Evolutionary conservation across 495 filamentous ascomycete genomes (phyloP).

Genomic region (Talaromyces thailandensis): DNA sequence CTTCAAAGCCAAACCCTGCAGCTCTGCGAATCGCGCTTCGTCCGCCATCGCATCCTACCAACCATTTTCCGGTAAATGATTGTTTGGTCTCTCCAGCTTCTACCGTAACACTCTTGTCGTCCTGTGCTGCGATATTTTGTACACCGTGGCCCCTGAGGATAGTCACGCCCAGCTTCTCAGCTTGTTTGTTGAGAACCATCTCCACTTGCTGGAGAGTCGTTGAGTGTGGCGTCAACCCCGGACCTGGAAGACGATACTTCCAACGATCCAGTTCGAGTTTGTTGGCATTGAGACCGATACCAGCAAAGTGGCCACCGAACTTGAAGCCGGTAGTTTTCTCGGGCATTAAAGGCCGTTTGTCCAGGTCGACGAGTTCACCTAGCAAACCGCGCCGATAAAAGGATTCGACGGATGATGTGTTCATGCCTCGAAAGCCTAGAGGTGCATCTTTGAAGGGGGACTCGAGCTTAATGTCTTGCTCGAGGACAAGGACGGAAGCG

Average conservation of each 20-base stretch:
- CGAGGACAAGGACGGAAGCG: slow-evolving; percentile 18
- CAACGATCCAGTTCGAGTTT: slow-evolving; percentile 15
- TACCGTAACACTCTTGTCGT: slow-evolving; percentile 6
- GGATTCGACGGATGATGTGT: slow-evolving; percentile 17
- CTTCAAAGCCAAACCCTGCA: slow-evolving; percentile 13
- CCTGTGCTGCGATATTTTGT: neutral
- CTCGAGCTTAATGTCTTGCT: slow-evolving; percentile 11
- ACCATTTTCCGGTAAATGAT: slow-evolving; percentile 10
- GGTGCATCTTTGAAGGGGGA: slow-evolving; percentile 13
- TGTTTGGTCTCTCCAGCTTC: neutral
- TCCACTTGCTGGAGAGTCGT: slow-evolving; percentile 12
- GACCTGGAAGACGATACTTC: slow-evolving; percentile 18
- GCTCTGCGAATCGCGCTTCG: slow-evolving; percentile 13
- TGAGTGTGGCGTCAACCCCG: slow-evolving; percentile 6
- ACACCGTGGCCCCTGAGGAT: slow-evolving; percentile 17
- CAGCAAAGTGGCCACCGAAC: slow-evolving; percentile 23
- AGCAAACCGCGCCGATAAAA: slow-evolving; percentile 25
- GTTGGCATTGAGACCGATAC: slow-evolving; percentile 16
- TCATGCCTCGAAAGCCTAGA: slow-evolving; percentile 18
- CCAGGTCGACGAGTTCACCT: slow-evolving; percentile 9
- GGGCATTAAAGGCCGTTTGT: neutral
- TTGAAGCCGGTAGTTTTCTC: slow-evolving; percentile 8
- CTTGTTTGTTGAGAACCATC: slow-evolving; percentile 12
- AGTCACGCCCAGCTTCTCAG: slow-evolving; percentile 16
- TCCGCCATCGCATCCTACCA: slow-evolving; percentile 17